Evolutionary conservation across 306 rosid genomes (phyloP).

Genomic region (Cucumis melo): DNA sequence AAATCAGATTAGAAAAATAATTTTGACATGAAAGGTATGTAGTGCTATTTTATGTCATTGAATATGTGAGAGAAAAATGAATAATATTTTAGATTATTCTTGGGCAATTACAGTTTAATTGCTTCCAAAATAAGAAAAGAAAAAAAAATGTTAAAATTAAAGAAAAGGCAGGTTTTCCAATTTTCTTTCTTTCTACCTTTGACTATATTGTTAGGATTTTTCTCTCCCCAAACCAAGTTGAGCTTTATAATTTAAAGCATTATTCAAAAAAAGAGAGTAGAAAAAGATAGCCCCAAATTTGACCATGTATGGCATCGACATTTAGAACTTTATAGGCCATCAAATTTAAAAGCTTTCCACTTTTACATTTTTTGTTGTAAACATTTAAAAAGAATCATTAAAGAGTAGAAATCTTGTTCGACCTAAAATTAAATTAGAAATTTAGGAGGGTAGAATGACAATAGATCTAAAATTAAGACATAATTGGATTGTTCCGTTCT

Average conservation of each 20-base stretch:
- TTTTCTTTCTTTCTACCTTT: conserved; percentile 26
- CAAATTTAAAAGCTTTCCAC: no score
- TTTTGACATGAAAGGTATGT: not conserved
- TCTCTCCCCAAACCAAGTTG: conserved; percentile 20
- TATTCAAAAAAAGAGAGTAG: not conserved
- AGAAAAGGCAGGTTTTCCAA: conserved; percentile 9
- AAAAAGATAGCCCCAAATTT: conserved; percentile 30
- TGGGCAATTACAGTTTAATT: not conserved
- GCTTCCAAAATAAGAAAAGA: not conserved
- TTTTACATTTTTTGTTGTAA: no score
- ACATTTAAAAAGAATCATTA: no score
- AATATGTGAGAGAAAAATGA: not conserved
- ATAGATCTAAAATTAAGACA: no score
- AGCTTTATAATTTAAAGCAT: conserved; percentile 17
- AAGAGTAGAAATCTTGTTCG: no score
- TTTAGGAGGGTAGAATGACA: no score
- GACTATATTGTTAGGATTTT: conserved; percentile 3
- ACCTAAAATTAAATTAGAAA: no score
- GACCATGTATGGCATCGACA: conserved; percentile 11
- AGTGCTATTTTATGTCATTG: not conserved
- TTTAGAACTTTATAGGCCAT: not conserved
- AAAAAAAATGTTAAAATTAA: conserved; percentile 1
- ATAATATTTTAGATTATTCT: not conserved
- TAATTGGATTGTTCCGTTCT: no score
- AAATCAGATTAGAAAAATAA: not conserved